Evolutionary conservation across 2,329 filamentous ascomycete species (phyloP), one percentile per base, ranked within the genome.

Genomic region (Aureobasidium sp.): DNA sequence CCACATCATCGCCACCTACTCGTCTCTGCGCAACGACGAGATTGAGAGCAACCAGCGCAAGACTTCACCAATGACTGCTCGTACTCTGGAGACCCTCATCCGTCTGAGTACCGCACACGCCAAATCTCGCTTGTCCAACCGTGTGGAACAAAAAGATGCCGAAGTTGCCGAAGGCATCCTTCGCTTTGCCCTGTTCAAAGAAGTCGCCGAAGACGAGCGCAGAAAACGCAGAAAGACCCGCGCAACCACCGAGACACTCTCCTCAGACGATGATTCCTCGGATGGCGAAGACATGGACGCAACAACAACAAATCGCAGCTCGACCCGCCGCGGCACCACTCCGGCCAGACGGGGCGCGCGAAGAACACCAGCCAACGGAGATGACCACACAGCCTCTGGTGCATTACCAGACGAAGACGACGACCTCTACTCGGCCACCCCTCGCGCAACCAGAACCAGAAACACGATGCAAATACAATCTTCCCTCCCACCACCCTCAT

Each of bases 41-140:
- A 87, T 99, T 77, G 89, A 95, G 70, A 89, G 91, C 62, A 97
- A 96, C 71, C 90, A 96, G 75, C 87, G 94, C 68, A 88, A 91
- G 68, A 99, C 94, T 0, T 93, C 89, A 45, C 94, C 94, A 5
- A 90, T 99, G 81, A 99, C 94, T 11, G 93, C 96, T 7, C 90
- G 94, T 86, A 97, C 93, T 2, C 81, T 99, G 17, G 94, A 99
- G 76, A 99, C 94, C 0, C 82, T 99, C n/a, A 97, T 99, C 72
- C 94, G 94, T 86, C 82, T 99, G 20, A 90, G 94, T 5, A 97
- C 93, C 0, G 94, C 94, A 1, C 94, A 99, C 69, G 94, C 94
- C 64, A 99, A 97, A 76, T 85, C 92, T 7, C 86, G 94, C 34
- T 81, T 99, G 7, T 96, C 91, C 0, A 91, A 85, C 71, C 82